Evolutionary conservation across 176 grass and related monocot genomes (phyloP), one percentile per base, ranked within the genome.

Genomic region (Paspalum notatum): DNA sequence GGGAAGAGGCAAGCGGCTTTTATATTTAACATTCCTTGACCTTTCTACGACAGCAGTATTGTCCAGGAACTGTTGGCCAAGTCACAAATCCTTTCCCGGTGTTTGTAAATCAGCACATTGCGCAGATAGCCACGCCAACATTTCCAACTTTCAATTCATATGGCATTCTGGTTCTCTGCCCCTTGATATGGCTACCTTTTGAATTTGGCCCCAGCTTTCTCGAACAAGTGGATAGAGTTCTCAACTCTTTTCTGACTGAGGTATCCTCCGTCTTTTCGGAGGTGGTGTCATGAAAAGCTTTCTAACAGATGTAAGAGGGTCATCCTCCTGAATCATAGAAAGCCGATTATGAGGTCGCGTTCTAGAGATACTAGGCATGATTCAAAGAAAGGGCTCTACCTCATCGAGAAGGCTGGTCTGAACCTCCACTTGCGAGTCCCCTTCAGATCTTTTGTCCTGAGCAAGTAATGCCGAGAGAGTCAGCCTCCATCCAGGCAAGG

Each of bases 281-380:
- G 88, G 76, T 25, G 88, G 77, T 26, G 88, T 60, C 84, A 85
- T 89, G 46, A 99, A 99, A 85, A 99, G 82, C 72, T 85, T 91
- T 81, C 93, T 86, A 72, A 99, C 91, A 46, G 97, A 96, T 60
- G 83, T 76, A 86, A 96, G 60, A 43, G 97, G 97, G 52, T 99
- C 93, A 17, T 99, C 88, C 4, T 76, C 68, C 97, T 99, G 86
- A 84, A 88, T 80, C 76, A 85, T 9, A 86, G 43, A 80, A 68
- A 85, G 82, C 45, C 68, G 71, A 65, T 38, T 57, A 22, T 88
- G 56, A 80, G 68, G 15, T 25, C 11, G 8, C 5, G 24, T 78
- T 83, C 48, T 53, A 42, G 77, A 25, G 52, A 59, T 83, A 80
- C 51, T 37, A 90, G 42, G 76, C 38, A 42, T 59, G 26, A 58